Evolutionary conservation across 116 monocot species (phyloP).

Genomic region (Dioscorea cayenensis): DNA sequence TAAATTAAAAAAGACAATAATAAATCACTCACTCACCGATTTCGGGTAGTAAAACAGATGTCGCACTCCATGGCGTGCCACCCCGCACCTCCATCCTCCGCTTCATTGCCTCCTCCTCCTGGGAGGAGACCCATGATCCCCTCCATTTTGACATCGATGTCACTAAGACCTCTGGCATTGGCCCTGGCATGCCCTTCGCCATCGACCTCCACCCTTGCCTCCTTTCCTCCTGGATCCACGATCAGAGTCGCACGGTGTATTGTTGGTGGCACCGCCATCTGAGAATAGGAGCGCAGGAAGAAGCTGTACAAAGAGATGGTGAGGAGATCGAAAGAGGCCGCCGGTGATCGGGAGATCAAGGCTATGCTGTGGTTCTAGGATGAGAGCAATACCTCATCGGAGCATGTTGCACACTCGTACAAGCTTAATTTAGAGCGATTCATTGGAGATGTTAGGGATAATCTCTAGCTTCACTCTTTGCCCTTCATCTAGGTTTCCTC

Average conservation of each 20-base stretch:
- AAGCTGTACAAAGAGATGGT: slow-evolving; percentile 61
- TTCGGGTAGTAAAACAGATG: too few species aligned
- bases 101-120: slow-evolving; percentile 32
- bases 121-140: slow-evolving; percentile 49
- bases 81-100: slow-evolving; percentile 44
- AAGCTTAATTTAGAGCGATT: slow-evolving; percentile 41
- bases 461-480: slow-evolving; percentile 35
- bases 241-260: slow-evolving; percentile 72
- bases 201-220: slow-evolving; percentile 14
- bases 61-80: slow-evolving; percentile 40
- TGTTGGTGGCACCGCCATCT: slow-evolving; percentile 65
- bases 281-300: slow-evolving; percentile 48
- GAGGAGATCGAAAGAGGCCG: slow-evolving; percentile 29
- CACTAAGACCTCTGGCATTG: slow-evolving; percentile 55
- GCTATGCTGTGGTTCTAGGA: slow-evolving; percentile 79
- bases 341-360: slow-evolving; percentile 27
- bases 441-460: slow-evolving; percentile 33
- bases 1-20: too few species aligned
- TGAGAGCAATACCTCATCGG: slow-evolving; percentile 53
- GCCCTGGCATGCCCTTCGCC: slow-evolving; percentile 71
- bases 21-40: too few species aligned
- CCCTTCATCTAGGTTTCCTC: slow-evolving; percentile 51
- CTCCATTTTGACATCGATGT: slow-evolving; percentile 74
- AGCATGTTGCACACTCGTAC: slow-evolving; percentile 24
- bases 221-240: background rate